A percentile compares a stretch with the other conserved stretches of the same genome.
Evolutionary conservation across 306 rosid genomes (phyloP).

Genomic region (Vachellia pachyceras): DNA sequence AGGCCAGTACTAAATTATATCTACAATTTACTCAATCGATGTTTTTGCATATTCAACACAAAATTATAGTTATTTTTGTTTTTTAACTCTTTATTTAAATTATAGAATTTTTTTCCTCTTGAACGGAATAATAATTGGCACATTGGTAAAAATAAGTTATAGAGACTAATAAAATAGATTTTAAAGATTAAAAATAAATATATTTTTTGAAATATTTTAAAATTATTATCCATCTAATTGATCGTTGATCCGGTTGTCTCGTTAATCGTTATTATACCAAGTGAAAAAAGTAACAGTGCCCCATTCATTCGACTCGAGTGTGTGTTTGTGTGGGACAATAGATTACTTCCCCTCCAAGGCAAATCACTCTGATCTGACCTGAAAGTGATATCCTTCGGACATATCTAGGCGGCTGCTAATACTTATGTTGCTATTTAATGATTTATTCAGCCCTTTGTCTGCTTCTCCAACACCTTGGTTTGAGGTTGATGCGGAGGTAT

Average conservation of each 20-base stretch:
- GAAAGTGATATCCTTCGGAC: not conserved
- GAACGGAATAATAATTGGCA: too few species aligned
- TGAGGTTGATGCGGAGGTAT: not conserved
- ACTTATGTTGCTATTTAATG: not conserved
- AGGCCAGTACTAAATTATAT: too few species aligned
- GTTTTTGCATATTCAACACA: too few species aligned
- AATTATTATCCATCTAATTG: not conserved
- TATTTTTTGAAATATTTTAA: not conserved
- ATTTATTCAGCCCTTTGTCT: not conserved
- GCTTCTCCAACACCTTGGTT: not conserved
- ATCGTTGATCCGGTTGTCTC: not conserved
- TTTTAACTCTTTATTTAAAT: too few species aligned
- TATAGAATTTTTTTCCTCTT: too few species aligned
- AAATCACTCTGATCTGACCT: conserved; percentile 5
- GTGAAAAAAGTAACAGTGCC: not conserved
- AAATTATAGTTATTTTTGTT: too few species aligned
- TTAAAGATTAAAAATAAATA: too few species aligned
- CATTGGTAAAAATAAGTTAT: too few species aligned
- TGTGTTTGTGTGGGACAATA: not conserved
- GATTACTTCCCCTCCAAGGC: conserved; percentile 24
- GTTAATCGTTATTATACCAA: too few species aligned
- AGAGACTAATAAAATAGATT: too few species aligned
- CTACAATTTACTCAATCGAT: too few species aligned
- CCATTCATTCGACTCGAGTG: not conserved
- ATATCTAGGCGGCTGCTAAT: conserved; percentile 6